Evolutionary conservation across 2,329 filamentous ascomycete species (phyloP).

Genomic region (Stagonosporopsis cucurbitacearum): DNA sequence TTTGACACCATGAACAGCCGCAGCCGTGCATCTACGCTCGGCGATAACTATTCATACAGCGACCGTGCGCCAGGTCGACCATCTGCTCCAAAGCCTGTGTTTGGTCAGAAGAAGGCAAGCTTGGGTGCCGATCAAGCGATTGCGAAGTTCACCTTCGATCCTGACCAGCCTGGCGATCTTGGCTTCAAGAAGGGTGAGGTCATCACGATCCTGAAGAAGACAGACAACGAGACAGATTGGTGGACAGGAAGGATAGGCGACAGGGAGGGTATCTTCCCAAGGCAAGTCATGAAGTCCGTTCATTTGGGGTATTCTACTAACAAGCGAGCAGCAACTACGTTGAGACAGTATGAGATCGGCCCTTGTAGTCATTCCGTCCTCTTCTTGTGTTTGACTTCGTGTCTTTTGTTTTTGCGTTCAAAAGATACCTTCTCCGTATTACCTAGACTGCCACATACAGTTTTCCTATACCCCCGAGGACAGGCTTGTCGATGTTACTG

Average conservation of each 20-base stretch:
- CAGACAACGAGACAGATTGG: constrained; percentile 94
- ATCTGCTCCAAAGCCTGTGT: constrained; percentile 87
- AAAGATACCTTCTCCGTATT: constrained; percentile 22
- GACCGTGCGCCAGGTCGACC: constrained; percentile 73
- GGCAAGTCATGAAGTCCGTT: constrained; percentile 53
- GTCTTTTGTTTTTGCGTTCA: constrained; percentile 1
- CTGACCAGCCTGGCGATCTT: constrained; percentile 89
- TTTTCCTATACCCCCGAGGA: not conserved
- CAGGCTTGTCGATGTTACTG: not conserved
- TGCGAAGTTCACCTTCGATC: constrained; percentile 91
- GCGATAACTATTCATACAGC: constrained; percentile 60
- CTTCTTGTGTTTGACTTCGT: constrained; percentile 4
- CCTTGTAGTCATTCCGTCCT: not conserved
- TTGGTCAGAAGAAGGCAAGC: constrained; percentile 60
- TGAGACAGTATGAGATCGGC: constrained; percentile 39
- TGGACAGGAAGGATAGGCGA: constrained; percentile 93
- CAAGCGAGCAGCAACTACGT: constrained; percentile 48
- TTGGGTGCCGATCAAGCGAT: constrained; percentile 77
- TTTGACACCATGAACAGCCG: constrained; percentile 55
- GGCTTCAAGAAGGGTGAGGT: constrained; percentile 97
- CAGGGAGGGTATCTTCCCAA: constrained; percentile 90
- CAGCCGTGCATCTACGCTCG: constrained; percentile 51
- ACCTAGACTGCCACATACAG: constrained; percentile 18
- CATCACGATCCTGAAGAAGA: constrained; percentile 93
- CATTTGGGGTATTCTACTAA: not conserved